Percentiles rank a stretch among this genome's conserved stretches.
These are phyloP conservation scores for Alloteropsis semialata DNA, from an alignment of 176 grass and related monocot genomes.

Conservation along the genomic window DNA sequence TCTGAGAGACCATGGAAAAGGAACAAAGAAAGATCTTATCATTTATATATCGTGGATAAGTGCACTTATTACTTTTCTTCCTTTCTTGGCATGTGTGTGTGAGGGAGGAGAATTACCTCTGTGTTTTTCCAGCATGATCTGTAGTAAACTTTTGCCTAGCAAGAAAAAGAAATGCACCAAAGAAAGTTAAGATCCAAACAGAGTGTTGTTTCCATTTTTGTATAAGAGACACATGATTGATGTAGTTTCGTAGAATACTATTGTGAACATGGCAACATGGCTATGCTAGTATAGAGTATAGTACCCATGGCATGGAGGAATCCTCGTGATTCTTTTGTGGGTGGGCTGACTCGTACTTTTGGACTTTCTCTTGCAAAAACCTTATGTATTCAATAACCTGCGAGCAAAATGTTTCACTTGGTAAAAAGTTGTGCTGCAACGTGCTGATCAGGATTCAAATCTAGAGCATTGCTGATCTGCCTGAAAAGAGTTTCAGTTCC, in stretches of 20 bases:
- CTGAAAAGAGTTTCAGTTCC: no score
- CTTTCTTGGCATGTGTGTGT: neutral
- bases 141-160: slow-evolving; percentile 78
- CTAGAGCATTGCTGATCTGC: neutral
- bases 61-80: neutral
- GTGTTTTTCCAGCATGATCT: slow-evolving; percentile 91
- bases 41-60: neutral
- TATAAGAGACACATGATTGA: neutral
- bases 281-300: slow-evolving; percentile 58
- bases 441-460: neutral
- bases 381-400: slow-evolving; percentile 96
- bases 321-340: slow-evolving; percentile 61
- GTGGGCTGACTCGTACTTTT: slow-evolving; percentile 57
- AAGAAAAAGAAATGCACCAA: neutral
- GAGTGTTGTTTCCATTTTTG: neutral
- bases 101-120: slow-evolving; percentile 53
- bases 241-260: neutral
- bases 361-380: slow-evolving; percentile 87
- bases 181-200: slow-evolving; percentile 10
- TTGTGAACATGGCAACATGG: slow-evolving; percentile 7
- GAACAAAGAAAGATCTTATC: neutral
- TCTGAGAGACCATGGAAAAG: slow-evolving; percentile 32
- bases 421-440: neutral
- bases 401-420: slow-evolving; percentile 3
- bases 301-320: slow-evolving; percentile 82